phyloP scores from a whole-genome alignment of 768 basidiomycete genomes.

The Punctularia strigosozonata region DNA sequence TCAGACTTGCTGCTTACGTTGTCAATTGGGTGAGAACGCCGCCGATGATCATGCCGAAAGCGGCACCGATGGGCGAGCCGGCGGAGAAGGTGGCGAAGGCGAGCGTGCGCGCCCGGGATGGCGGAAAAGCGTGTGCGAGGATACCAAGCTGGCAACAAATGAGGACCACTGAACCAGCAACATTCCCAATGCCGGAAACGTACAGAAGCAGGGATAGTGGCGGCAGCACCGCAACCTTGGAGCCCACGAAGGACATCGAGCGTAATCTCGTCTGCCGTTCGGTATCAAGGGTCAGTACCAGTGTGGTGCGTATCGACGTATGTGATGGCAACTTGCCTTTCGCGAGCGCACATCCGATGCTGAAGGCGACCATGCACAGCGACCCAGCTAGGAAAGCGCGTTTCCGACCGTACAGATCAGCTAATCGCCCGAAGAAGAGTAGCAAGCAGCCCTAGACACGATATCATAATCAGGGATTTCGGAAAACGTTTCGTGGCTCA shows the following conservation, averaged over 20 bases:
- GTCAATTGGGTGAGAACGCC: constrained; percentile 56
- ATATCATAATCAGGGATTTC: not conserved
- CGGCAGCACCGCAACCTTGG: constrained; percentile 74
- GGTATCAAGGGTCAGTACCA: not conserved
- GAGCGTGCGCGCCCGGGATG: constrained; percentile 49
- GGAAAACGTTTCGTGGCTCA: too few relatives aligned
- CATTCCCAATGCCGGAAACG: constrained; percentile 9
- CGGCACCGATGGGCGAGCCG: constrained; percentile 74
- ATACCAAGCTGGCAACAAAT: constrained; percentile 50
- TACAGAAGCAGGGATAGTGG: constrained; percentile 64
- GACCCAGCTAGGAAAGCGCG: constrained; percentile 53
- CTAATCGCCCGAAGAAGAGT: constrained; percentile 65
- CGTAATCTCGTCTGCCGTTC: constrained; percentile 43
- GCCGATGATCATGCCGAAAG: constrained; percentile 57
- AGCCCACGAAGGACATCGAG: constrained; percentile 65
- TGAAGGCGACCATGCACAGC: constrained; percentile 37
- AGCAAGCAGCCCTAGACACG: constrained; percentile 58
- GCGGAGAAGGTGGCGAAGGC: constrained; percentile 81
- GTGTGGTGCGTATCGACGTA: not conserved
- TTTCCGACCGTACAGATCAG: constrained; percentile 72
- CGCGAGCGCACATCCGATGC: constrained; percentile 55
- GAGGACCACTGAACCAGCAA: constrained; percentile 2
- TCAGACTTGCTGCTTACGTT: too few relatives aligned
- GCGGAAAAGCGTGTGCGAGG: constrained; percentile 68
- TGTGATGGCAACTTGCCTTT: constrained; percentile 23